A percentile compares a stretch with the other conserved stretches of the same genome.
Conservation (phyloP, 805 yeast species). For the Kuraishia capsulata region DNA sequence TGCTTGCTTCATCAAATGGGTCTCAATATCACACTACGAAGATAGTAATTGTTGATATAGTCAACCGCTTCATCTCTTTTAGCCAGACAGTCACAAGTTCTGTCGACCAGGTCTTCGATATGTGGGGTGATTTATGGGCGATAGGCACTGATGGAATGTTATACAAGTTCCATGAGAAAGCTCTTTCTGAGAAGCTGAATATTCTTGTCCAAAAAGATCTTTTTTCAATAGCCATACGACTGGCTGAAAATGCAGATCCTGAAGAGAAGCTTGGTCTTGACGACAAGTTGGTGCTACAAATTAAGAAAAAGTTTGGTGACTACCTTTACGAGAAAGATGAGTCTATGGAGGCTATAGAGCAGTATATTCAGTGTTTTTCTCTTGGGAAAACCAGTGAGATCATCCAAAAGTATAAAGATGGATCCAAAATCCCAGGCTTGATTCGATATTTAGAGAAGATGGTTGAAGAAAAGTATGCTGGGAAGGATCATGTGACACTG, state of each 20-base stretch:
- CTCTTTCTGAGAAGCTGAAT: constrained; percentile 58
- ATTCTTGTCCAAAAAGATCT: constrained; percentile 61
- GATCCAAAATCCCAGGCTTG: constrained; percentile 58
- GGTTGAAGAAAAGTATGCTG: constrained; percentile 44
- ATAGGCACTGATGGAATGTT: constrained; percentile 71
- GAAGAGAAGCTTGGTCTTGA: constrained; percentile 9
- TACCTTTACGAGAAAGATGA: constrained; percentile 59
- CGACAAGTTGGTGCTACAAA: constrained; percentile 23
- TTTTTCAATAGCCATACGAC: constrained; percentile 60
- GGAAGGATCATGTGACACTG: constrained; percentile 76
- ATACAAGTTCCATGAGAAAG: constrained; percentile 57
- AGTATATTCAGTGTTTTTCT: constrained; percentile 44
- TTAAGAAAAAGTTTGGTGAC: constrained; percentile 61
- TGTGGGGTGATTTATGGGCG: constrained; percentile 50
- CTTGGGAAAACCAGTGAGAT: constrained; percentile 63
- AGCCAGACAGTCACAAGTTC: constrained; percentile 59
- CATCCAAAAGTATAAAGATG: constrained; percentile 70
- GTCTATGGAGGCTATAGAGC: constrained; percentile 60
- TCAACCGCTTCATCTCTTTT: constrained; percentile 62
- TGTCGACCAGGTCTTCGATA: constrained; percentile 46
- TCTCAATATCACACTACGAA: constrained; percentile 32
- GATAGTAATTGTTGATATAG: constrained; percentile 58
- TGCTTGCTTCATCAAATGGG: constrained; percentile 16
- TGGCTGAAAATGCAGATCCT: constrained; percentile 39
- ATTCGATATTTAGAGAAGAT: constrained; percentile 56